Conservation (phyloP, 768 basidiomycete genomes). For the Tulasnella sp. region DNA sequence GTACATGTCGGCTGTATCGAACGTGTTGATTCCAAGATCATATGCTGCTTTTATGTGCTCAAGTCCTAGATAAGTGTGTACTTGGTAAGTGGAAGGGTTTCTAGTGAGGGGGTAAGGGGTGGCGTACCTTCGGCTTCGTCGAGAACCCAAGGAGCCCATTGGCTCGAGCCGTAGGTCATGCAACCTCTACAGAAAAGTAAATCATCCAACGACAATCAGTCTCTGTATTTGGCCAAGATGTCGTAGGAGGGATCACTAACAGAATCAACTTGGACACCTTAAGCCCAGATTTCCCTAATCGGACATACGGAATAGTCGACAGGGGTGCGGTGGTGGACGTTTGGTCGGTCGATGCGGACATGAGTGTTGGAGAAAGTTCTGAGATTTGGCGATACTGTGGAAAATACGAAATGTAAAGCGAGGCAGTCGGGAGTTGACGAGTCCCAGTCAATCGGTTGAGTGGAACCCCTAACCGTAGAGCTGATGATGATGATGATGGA, state of each 20-base stretch:
- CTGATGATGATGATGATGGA: neutral
- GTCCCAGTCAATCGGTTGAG: too few species aligned
- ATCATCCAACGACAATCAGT: neutral
- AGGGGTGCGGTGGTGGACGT: neutral
- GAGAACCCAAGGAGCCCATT: slow-evolving; percentile 60
- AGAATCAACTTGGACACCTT: slow-evolving; percentile 32
- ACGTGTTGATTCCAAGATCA: slow-evolving; percentile 25
- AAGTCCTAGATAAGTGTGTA: neutral
- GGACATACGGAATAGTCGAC: slow-evolving; percentile 27
- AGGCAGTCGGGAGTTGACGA: too few species aligned
- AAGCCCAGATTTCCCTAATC: slow-evolving; percentile 32
- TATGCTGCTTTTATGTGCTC: slow-evolving; percentile 33
- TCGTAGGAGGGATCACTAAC: neutral
- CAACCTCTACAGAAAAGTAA: slow-evolving; percentile 47
- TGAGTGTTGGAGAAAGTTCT: too few species aligned
- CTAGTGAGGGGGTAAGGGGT: neutral
- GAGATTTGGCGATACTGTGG: neutral
- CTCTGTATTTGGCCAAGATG: neutral
- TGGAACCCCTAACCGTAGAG: too few species aligned
- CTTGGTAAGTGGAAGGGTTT: too few species aligned
- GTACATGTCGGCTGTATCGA: slow-evolving; percentile 15
- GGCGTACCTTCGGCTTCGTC: slow-evolving; percentile 56
- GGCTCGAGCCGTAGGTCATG: slow-evolving; percentile 59
- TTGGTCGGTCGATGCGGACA: neutral
- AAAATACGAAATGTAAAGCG: neutral